A percentile compares a stretch with the other conserved stretches of the same genome.
phyloP scores from a whole-genome alignment of 2,329 filamentous ascomycete genomes.

The Fusarium illudens region DNA sequence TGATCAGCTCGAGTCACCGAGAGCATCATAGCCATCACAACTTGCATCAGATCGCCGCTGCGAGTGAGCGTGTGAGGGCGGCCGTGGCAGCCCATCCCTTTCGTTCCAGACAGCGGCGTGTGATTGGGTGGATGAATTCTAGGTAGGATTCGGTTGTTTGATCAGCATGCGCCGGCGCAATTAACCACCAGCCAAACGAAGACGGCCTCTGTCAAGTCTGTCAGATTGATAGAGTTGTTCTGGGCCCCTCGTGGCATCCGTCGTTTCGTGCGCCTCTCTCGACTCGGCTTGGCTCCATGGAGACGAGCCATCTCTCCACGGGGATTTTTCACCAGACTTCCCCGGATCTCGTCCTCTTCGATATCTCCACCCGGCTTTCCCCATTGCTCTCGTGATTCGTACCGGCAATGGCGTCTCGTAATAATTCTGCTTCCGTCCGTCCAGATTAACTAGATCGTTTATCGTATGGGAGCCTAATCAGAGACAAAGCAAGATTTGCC shows the following conservation, averaged over 20 bases:
- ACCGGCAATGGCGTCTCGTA: not conserved
- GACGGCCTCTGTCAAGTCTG: not conserved
- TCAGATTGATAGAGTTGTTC: conserved; percentile 1
- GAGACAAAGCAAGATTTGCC: conserved; percentile 10
- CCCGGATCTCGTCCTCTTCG: not conserved
- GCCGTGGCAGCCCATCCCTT: conserved; percentile 1
- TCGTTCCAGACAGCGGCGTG: conserved; percentile 21
- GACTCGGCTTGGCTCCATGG: not conserved
- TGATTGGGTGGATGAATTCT: conserved; percentile 22
- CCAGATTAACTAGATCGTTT: conserved; percentile 6
- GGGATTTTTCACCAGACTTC: not conserved
- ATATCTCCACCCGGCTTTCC: not conserved
- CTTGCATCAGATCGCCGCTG: conserved; percentile 22
- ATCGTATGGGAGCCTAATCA: conserved; percentile 20
- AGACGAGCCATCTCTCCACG: not conserved
- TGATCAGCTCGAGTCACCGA: not conserved
- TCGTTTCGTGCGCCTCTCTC: not conserved
- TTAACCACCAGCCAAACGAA: conserved; percentile 16
- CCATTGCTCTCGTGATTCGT: not conserved
- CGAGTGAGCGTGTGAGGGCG: conserved; percentile 25
- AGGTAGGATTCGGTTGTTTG: conserved; percentile 20
- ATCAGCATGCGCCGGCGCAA: conserved; percentile 23
- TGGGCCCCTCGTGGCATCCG: conserved; percentile 6
- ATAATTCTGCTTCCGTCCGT: conserved; percentile 22
- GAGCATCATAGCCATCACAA: not conserved